Percentiles rank a stretch among this genome's conserved stretches.
Conservation (phyloP, 2,329 filamentous ascomycete species). For the Rutstroemia sp. region DNA sequence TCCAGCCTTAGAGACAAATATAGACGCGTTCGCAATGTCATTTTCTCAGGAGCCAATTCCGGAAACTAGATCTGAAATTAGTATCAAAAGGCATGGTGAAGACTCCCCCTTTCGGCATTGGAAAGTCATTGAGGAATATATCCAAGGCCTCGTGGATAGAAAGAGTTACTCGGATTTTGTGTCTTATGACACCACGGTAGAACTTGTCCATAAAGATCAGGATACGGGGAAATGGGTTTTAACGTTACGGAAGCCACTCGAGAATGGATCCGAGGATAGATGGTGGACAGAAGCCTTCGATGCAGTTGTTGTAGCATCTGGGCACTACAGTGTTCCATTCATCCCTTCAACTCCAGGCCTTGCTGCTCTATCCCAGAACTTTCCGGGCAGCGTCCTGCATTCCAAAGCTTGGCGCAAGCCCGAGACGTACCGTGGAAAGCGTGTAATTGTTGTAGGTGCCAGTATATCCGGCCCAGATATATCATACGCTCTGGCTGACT, state of each 20-base stretch:
- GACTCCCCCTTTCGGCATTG: slow-evolving; percentile 57
- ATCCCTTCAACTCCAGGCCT: slow-evolving; percentile 55
- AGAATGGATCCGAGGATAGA: slow-evolving; percentile 37
- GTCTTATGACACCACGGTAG: slow-evolving; percentile 53
- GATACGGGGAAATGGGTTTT: slow-evolving; percentile 42
- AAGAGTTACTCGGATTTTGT: slow-evolving; percentile 47
- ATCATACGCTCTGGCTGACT: slow-evolving; percentile 42
- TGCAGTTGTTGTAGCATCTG: slow-evolving; percentile 57
- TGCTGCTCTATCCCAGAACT: slow-evolving; percentile 45
- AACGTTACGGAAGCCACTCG: slow-evolving; percentile 39
- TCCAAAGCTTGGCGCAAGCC: slow-evolving; percentile 68
- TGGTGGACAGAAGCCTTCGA: slow-evolving; percentile 62
- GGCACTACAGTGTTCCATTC: slow-evolving; percentile 59
- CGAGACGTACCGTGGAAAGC: slow-evolving; percentile 47
- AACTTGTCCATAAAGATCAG: slow-evolving; percentile 44
- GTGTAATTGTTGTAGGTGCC: slow-evolving; percentile 52
- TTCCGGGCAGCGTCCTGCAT: slow-evolving; percentile 50
- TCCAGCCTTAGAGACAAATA: slow-evolving; percentile 58
- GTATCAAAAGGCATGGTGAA: slow-evolving; percentile 42
- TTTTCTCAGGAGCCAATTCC: slow-evolving; percentile 52
- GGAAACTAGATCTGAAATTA: slow-evolving; percentile 33
- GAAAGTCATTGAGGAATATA: slow-evolving; percentile 46
- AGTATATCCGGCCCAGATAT: slow-evolving; percentile 60
- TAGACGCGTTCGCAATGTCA: slow-evolving; percentile 51
- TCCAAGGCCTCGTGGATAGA: slow-evolving; percentile 43